These are phyloP conservation scores for Starmerella potacharoeniae DNA, from an alignment of 805 yeast species.

Conservation along the genomic window DNA sequence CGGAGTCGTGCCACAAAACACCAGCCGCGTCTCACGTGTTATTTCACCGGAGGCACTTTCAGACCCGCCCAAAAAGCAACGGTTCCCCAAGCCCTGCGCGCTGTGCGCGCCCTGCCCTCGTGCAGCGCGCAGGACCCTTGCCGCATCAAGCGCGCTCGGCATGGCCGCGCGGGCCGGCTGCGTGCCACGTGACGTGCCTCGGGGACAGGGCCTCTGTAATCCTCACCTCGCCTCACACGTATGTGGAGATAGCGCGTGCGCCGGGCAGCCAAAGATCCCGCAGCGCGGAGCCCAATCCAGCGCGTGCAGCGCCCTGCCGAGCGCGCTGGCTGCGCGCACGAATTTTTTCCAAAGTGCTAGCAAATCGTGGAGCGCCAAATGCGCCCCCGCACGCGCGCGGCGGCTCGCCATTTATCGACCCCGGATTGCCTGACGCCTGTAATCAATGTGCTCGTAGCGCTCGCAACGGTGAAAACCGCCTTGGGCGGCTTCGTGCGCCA, in stretches of 20 bases:
- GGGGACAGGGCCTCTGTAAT: too few relatives aligned
- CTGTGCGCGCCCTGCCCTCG: too few relatives aligned
- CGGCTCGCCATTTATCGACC: not conserved
- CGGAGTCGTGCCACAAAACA: not conserved
- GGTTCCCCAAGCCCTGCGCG: not conserved
- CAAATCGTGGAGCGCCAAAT: not conserved
- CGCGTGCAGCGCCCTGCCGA: not conserved
- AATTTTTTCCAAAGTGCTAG: not conserved
- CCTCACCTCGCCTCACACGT: too few relatives aligned
- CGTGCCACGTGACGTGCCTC: not conserved
- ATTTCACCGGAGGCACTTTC: not conserved
- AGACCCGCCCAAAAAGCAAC: not conserved
- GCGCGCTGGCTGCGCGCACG: not conserved
- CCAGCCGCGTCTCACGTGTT: not conserved
- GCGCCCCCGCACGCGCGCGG: not conserved
- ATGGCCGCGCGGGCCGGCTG: too few relatives aligned
- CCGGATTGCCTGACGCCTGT: not conserved
- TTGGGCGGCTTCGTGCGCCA: not conserved
- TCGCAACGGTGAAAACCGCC: not conserved
- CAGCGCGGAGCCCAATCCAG: not conserved
- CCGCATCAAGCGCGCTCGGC: too few relatives aligned
- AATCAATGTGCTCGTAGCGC: not conserved
- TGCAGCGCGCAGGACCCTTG: too few relatives aligned
- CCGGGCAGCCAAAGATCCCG: not conserved
- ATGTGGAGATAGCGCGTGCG: not conserved